Percentiles rank a stretch among this genome's conserved stretches.
Conservation (phyloP, 257 asterid genomes). For the Eustoma russellianum region DNA sequence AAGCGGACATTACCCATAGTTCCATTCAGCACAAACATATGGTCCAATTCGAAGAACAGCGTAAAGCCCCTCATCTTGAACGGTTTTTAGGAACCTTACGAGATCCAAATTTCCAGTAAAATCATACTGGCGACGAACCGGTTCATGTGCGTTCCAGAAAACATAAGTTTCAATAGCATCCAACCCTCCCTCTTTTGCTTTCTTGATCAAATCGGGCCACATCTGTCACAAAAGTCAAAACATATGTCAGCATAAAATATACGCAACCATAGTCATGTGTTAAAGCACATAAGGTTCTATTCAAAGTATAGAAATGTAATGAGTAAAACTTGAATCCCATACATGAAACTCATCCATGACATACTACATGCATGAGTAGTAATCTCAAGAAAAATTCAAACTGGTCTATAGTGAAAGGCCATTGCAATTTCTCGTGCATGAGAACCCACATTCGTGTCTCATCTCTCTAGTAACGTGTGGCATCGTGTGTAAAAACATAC, state of each 20-base stretch:
- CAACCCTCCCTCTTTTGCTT: slow-evolving; percentile 65
- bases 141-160: slow-evolving; percentile 80
- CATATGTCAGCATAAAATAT: no score
- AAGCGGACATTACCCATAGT: slow-evolving; percentile 41
- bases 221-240: slow-evolving; percentile 24
- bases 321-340: no score
- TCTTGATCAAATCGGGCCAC: slow-evolving; percentile 78
- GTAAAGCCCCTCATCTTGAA: slow-evolving; percentile 48
- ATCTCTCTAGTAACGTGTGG: no score
- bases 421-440: no score
- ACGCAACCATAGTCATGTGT: no score
- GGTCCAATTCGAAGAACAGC: slow-evolving; percentile 78
- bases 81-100: slow-evolving; percentile 48
- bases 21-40: slow-evolving; percentile 85
- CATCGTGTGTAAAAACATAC: no score
- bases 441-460: no score
- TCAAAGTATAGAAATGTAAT: no score
- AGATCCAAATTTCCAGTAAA: slow-evolving; percentile 56
- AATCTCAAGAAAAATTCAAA: no score
- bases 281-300: not conserved
- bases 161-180: slow-evolving; percentile 77
- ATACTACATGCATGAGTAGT: no score
- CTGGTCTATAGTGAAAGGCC: no score
- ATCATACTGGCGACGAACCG: slow-evolving; percentile 52
- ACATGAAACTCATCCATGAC: no score